Evolutionary conservation across 495 filamentous ascomycete genomes (phyloP).

Genomic region (Friedmanniomyces endolithicus): DNA sequence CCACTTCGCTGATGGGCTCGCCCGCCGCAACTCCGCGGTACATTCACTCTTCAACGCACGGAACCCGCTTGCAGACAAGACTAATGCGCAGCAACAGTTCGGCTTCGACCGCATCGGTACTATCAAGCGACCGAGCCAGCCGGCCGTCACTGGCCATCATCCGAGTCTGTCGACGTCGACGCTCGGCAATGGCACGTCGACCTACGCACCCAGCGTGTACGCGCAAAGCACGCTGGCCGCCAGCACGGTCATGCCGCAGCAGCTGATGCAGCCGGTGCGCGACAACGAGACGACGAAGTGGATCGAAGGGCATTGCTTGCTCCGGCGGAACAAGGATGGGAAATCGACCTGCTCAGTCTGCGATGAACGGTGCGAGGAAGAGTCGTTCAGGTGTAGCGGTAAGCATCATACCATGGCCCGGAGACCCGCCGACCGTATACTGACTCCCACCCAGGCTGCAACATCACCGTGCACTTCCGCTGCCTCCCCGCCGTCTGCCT

Average conservation of each 20-base stretch:
- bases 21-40: constrained; percentile 72
- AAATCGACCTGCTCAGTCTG: constrained; percentile 69
- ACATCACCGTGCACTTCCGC: constrained; percentile 60
- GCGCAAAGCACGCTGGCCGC: constrained; percentile 94
- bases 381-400: constrained; percentile 65
- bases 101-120: constrained; percentile 59
- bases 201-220: constrained; percentile 90
- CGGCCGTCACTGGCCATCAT: constrained; percentile 63
- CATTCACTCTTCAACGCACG: constrained; percentile 9
- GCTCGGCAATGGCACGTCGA: constrained; percentile 60
- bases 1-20: constrained; percentile 67
- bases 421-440: neutral
- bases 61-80: constrained; percentile 9
- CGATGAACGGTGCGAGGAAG: constrained; percentile 79
- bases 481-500: constrained; percentile 72
- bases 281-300: constrained; percentile 80
- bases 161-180: constrained; percentile 76
- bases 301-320: constrained; percentile 89
- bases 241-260: constrained; percentile 92
- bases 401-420: no score
- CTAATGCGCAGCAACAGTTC: constrained; percentile 38
- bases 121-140: constrained; percentile 66
- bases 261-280: constrained; percentile 68
- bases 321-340: constrained; percentile 55
- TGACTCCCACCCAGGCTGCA: constrained; percentile 43